These are phyloP conservation scores for Fusarium continuum DNA, from an alignment of 2,329 filamentous ascomycete species.

Conservation along the genomic window DNA sequence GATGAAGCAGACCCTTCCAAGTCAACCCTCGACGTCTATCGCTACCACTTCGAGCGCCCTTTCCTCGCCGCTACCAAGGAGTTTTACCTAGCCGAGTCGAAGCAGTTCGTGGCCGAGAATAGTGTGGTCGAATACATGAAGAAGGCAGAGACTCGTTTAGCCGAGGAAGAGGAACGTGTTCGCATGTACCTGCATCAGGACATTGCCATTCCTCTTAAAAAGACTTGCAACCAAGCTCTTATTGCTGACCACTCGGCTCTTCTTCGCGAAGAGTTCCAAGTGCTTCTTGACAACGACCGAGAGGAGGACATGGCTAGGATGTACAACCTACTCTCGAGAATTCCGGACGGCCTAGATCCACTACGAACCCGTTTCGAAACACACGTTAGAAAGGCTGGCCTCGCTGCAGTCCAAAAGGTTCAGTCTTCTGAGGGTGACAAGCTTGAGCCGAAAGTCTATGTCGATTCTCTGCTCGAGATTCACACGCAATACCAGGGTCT, in stretches of 20 bases:
- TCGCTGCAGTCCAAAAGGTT: conserved; percentile 90
- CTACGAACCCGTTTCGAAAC: conserved; percentile 87
- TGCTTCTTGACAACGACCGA: conserved; percentile 90
- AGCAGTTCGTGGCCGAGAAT: conserved; percentile 94
- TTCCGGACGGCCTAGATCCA: conserved; percentile 90
- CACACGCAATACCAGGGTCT: conserved; percentile 92
- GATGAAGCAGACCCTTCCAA: conserved; percentile 94
- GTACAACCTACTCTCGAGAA: conserved; percentile 90
- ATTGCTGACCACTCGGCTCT: conserved; percentile 87
- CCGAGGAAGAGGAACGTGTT: conserved; percentile 95
- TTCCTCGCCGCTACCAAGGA: conserved; percentile 85
- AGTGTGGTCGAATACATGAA: conserved; percentile 99
- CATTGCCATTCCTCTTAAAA: conserved; percentile 84
- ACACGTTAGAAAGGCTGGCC: conserved; percentile 89
- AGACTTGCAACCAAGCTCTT: conserved; percentile 85
- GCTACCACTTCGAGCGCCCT: conserved; percentile 89
- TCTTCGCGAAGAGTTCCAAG: conserved; percentile 95
- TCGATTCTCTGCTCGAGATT: conserved; percentile 92
- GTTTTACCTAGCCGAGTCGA: conserved; percentile 93
- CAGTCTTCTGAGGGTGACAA: conserved; percentile 85
- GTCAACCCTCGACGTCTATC: conserved; percentile 94
- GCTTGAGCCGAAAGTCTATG: conserved; percentile 95
- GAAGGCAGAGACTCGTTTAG: conserved; percentile 89
- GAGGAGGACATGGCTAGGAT: conserved; percentile 96
- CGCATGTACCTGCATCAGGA: conserved; percentile 90